Evolutionary conservation across 495 filamentous ascomycete genomes (phyloP), one percentile per base, ranked within the genome.

Genomic region (Hapsidospora chrysogenum): DNA sequence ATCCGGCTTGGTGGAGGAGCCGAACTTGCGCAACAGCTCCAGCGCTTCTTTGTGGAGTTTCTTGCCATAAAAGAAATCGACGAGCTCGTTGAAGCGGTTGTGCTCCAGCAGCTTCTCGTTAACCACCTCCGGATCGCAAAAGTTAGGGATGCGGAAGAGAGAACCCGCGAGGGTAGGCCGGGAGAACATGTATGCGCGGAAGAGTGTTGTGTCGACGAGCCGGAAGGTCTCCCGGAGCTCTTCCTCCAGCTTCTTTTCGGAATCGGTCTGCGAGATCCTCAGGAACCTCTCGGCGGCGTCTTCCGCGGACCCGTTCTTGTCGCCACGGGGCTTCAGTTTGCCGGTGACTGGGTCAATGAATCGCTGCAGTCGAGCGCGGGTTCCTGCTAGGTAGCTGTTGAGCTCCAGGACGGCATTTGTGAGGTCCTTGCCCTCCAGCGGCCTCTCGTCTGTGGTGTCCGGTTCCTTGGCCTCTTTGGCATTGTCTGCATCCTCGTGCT

Each of bases 41-140:
- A 99, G 61, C 0, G 92, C 89, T 41, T 87, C 75, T 13, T 77
- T 74, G 51, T 99, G 89, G 9, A 95, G 68, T 50, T 78, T 86
- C 61, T 96, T 96, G 36, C 89, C 87, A 43, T 89, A 83, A 40
- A 94, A 76, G 51, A 99, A 99, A 46, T 99, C 86, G 19, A 99
- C 87, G 0, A 99, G 61, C 50, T 96, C 89, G 36, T 78, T 84
- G 52, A 93, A 93, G 31, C 85, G 80, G 28, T 80, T 78, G 34
- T 76, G 80, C 50, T 93, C 85, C 39, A 92, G 74, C 7, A 99
- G 64, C 41, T 81, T 76, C 53, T 95, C 80, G 51, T 92, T 87
- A 17, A 99, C 86, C 1, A 99, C 89, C 18, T 81, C 79, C 0
- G 89, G 87, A 43, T 96, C 87, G 45, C 89, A 95, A 53, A 93